phyloP scores from a whole-genome alignment of 305 asterid species.

The Rubia balearica region DNA sequence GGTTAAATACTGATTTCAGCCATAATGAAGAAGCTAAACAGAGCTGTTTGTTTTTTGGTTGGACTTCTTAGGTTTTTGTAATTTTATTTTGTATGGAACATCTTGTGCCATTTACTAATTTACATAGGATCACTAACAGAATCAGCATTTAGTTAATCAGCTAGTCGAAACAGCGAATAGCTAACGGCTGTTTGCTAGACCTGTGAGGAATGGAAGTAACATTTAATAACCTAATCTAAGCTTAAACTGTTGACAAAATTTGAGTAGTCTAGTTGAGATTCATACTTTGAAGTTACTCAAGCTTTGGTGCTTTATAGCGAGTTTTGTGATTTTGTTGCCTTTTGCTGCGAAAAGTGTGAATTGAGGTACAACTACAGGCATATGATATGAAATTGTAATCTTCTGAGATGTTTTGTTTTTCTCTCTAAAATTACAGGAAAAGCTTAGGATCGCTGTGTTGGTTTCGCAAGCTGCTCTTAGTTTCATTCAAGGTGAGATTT shows the following conservation, averaged over 20 bases:
- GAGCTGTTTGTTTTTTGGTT: background rate
- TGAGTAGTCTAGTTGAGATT: background rate
- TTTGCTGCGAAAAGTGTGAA: background rate
- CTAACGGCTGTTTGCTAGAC: background rate
- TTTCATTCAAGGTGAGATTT: conserved; percentile 69
- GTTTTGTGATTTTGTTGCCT: background rate
- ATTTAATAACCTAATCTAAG: background rate
- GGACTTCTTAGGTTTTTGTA: background rate
- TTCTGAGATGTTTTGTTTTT: conserved; percentile 14
- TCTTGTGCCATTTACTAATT: background rate
- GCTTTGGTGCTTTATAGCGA: background rate
- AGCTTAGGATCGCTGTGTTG: conserved; percentile 83
- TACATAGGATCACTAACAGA: background rate
- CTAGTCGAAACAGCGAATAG: background rate
- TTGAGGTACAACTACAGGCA: background rate
- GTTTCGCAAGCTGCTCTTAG: conserved; percentile 94
- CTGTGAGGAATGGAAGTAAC: background rate
- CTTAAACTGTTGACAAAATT: background rate
- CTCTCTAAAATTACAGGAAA: conserved; percentile 52
- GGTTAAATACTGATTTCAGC: background rate
- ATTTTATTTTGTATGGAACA: background rate
- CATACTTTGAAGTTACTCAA: background rate
- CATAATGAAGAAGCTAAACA: background rate
- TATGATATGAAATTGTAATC: background rate
- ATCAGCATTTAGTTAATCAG: background rate